Base-by-base conservation (phyloP, 768 basidiomycete species). In the Pisolithus orientalis region DNA sequence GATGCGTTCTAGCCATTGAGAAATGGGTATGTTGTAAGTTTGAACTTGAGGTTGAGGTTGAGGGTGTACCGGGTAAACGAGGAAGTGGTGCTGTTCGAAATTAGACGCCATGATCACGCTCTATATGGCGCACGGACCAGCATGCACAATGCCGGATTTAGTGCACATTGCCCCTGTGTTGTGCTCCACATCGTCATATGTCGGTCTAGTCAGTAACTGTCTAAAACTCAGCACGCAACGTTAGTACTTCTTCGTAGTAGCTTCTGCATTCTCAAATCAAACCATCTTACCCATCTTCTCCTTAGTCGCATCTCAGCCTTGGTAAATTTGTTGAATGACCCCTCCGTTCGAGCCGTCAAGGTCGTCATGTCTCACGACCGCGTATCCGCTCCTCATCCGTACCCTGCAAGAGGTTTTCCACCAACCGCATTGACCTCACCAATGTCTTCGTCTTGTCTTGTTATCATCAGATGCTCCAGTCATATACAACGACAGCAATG, bases 111-210 rank as follows among this genome's bases (percentile, higher is more conserved):
- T 29, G 4, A 29, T n/a, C n/a, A n/a, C n/a, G n/a, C n/a, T n/a
- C n/a, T n/a, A n/a, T n/a, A n/a, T n/a, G n/a, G n/a, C n/a, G n/a
- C n/a, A n/a, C n/a, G n/a, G n/a, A n/a, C n/a, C n/a, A n/a, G n/a
- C n/a, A n/a, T n/a, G n/a, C n/a, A n/a, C n/a, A n/a, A n/a, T n/a
- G n/a, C n/a, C n/a, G n/a, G n/a, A n/a, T n/a, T n/a, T n/a, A n/a
- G n/a, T n/a, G n/a, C n/a, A n/a, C n/a, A n/a, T n/a, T n/a, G n/a
- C n/a, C n/a, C n/a, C n/a, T n/a, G n/a, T n/a, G n/a, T n/a, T n/a
- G n/a, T n/a, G n/a, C 74, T 96, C 47, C 90, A 92, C 64, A 90
- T 87, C 75, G 92, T 87, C 14, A 83, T 96, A 57, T 86, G 85
- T 64, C 83, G 90, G 57, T 87, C 90, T 32, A 75, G 72, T 25